Evolutionary conservation across 768 basidiomycete genomes (phyloP).

Genomic region (Sporobolomyces pararoseus): DNA sequence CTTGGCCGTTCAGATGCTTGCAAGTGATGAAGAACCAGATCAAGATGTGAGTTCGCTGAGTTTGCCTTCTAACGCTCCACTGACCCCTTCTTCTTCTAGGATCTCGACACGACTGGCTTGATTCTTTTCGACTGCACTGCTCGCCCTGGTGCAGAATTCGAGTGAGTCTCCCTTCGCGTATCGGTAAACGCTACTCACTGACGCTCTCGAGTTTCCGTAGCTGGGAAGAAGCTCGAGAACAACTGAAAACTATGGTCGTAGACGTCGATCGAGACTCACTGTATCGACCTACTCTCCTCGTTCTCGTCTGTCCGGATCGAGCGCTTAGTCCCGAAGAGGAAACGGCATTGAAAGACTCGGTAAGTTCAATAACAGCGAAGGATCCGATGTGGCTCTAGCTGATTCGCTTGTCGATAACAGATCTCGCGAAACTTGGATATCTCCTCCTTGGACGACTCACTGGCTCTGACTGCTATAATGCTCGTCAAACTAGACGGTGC

Average conservation of each 20-base stretch:
- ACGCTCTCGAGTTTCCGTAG: background rate
- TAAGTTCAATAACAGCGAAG: too few relatives aligned
- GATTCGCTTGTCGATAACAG: background rate
- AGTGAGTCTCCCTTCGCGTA: background rate
- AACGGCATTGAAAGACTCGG: too few relatives aligned
- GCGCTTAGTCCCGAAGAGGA: background rate
- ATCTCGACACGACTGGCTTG: constrained; percentile 13
- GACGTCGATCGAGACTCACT: constrained; percentile 2
- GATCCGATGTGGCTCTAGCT: too few relatives aligned
- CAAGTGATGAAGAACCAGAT: background rate
- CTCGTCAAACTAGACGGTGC: constrained; percentile 5
- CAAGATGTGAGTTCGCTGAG: background rate
- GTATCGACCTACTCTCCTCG: constrained; percentile 16
- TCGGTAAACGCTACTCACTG: background rate
- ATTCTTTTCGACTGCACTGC: constrained; percentile 31
- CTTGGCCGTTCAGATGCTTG: constrained; percentile 4
- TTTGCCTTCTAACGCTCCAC: background rate
- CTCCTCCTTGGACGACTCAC: background rate
- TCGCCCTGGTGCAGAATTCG: background rate
- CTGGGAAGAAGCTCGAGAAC: constrained; percentile 1
- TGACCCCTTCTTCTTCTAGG: background rate
- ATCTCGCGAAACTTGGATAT: constrained; percentile 5
- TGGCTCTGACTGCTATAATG: background rate
- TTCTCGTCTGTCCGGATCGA: constrained; percentile 15
- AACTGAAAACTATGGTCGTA: background rate